Conservation (phyloP, 2,329 filamentous ascomycete genomes). For the Clarireedia homoeocarpa region DNA sequence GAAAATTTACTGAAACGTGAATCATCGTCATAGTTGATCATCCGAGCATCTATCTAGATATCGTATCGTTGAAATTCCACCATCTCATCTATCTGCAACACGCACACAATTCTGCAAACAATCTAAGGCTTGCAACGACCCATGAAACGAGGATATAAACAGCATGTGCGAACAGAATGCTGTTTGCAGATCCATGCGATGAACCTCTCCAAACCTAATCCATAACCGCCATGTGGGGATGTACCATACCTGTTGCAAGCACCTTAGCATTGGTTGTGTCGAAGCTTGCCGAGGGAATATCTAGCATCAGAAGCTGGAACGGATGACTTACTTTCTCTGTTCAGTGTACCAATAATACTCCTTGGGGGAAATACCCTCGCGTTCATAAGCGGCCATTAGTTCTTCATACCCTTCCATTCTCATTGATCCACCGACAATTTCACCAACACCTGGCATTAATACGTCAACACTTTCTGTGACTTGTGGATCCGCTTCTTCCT, state of each 20-base stretch:
- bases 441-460: slow-evolving; percentile 85
- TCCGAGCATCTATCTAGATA: background rate
- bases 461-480: slow-evolving; percentile 90
- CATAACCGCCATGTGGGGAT: slow-evolving; percentile 75
- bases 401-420: slow-evolving; percentile 89
- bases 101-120: background rate
- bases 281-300: background rate
- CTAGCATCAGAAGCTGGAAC: background rate
- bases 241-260: slow-evolving; percentile 67
- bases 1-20: no score
- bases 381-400: slow-evolving; percentile 79
- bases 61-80: background rate
- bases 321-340: slow-evolving; percentile 71
- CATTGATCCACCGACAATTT: slow-evolving; percentile 96
- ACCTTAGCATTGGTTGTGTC: background rate
- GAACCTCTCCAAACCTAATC: slow-evolving; percentile 79
- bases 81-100: background rate
- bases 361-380: slow-evolving; percentile 74
- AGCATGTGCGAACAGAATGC: slow-evolving; percentile 57
- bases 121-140: slow-evolving; percentile 67
- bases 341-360: slow-evolving; percentile 97
- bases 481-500: slow-evolving; percentile 66
- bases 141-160: slow-evolving; percentile 75
- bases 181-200: slow-evolving; percentile 57
- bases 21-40: background rate